Evolutionary conservation across 78 protist genomes (phyloP), one percentile per base, ranked within the genome.

Genomic region (Abeoforma whisleri): DNA sequence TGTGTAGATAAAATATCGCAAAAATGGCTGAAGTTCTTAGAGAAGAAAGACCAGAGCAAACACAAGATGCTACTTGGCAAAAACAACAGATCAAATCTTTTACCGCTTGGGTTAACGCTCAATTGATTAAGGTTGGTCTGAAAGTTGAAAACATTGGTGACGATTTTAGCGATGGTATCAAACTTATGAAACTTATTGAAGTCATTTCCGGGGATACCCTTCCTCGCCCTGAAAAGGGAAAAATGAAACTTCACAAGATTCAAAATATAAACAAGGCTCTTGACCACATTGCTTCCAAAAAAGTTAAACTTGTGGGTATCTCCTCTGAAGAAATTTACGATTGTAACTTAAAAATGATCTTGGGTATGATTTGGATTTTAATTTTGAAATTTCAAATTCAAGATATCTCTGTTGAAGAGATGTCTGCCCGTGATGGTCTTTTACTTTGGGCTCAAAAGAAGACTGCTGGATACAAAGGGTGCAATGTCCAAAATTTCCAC

Each of bases 81-180:
- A 72, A 12, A 12, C 76, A 72, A 35, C 76, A 72, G 12, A 72
- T 72, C 12, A 72, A 93, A 94, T 81, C 94, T 1, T 94, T 94
- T 81, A 90, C 92, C 8, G 89, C 89, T 69, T 94, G 96, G 96
- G 89, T 92, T 40, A 94, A 94, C 86, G 69, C 80, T 71, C 90
- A 93, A 68, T 84, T 94, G 34, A 84, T 74, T 83, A 89, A 91
- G 79, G 85, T 81, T 48, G 88, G 89, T 77, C 30, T 92, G 57
- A 83, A 79, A 88, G 87, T 94, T 36, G 70, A 71, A 62, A 90
- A 94, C 88, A 75, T 94, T 19, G 74, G 62, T 2, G 68, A 75
- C 0, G 94, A 93, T 81, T 85, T 94, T 22, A 70, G 39, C 37
- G 93, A 91, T 79, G 97, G 97, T 72, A 57, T 57, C 38, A 40